Evolutionary conservation across 495 filamentous ascomycete genomes (phyloP), one percentile per base, ranked within the genome.

Genomic region (Xylaria curta): DNA sequence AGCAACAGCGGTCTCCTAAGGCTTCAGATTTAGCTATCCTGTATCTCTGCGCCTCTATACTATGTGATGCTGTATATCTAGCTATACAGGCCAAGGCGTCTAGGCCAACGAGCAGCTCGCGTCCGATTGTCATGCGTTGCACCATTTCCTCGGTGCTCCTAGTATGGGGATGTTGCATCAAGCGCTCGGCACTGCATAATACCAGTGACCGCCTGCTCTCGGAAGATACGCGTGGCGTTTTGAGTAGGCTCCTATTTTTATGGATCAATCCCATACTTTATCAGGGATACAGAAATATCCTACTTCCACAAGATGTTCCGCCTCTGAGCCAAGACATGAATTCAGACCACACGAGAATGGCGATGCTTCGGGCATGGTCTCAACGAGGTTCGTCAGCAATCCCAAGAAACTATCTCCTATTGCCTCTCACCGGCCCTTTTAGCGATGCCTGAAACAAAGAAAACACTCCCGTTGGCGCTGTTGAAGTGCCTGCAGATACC

Each of bases 191-290:
- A 17, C 4, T 46, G 12, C 13, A 46, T 17, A 15, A 46, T 46
- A 46, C 4, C 15, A 15, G 42, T 46, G 15, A 17, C 42, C 13
- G 42, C 36, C 33, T 78, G 65, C 83, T 85, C 1, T 84, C 83
- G 0, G 85, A 85, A 60, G 85, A 90, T 10, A 81, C 84, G 21
- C 84, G 82, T 53, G 84, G 83, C 58, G 74, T 80, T 7, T 61
- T 84, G 3, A 66, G 75, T 38, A 78, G 79, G 64, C 76, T 76
- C 0, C 81, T 91, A 13, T 91, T 92, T 73, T 86, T 78, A 79
- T 93, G 91, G 91, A 81, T 91, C 60, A 89, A 89, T 70, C 81
- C 82, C 0, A 72, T 92, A 33, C 87, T 93, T 60, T 74, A 70
- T n/a, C 69, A 74, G 38, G 89, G 89, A 0, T 87, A 86, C 70